A percentile compares a stretch with the other conserved stretches of the same genome.
phyloP scores from a whole-genome alignment of 2,329 filamentous ascomycete genomes.

The Nothopassalora personata region DNA sequence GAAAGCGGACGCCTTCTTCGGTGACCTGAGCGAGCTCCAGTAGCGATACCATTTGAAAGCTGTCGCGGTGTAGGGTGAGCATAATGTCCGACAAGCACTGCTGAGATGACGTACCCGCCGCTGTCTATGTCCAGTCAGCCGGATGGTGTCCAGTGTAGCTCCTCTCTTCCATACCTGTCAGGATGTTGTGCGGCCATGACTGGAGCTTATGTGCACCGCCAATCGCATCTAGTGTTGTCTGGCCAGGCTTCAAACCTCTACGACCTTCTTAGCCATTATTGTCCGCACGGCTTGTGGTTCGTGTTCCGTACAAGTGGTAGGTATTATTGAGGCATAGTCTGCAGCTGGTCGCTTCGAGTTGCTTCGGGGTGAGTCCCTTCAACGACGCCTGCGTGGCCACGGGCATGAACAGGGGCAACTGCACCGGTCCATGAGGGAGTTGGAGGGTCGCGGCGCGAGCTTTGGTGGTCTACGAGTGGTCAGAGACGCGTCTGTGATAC shows the following conservation, averaged over 20 bases:
- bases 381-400: conserved; percentile 94
- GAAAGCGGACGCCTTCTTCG: conserved; percentile 89
- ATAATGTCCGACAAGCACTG: background rate
- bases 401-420: conserved; percentile 95
- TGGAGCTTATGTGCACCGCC: conserved; percentile 93
- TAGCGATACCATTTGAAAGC: conserved; percentile 98
- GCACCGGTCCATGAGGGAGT: conserved; percentile 85
- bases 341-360: conserved; percentile 84
- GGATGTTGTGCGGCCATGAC: conserved; percentile 89
- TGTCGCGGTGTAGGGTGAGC: conserved; percentile 38
- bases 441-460: conserved; percentile 82
- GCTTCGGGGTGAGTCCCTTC: conserved; percentile 87
- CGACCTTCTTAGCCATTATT: conserved; percentile 4
- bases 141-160: conserved; percentile 31
- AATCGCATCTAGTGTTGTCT: conserved; percentile 77
- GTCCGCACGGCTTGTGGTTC: background rate
- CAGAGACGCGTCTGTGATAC: conserved; percentile 1
- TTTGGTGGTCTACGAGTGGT: conserved; percentile 70
- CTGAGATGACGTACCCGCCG: conserved; percentile 17
- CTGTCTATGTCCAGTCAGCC: conserved; percentile 11
- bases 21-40: conserved; percentile 90
- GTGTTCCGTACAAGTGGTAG: conserved; percentile 64
- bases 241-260: conserved; percentile 81
- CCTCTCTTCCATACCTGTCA: conserved; percentile 58
- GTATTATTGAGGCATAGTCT: conserved; percentile 95